Evolutionary conservation across 2,329 filamentous ascomycete species (phyloP).

Genomic region (Neofusicoccum parvum): DNA sequence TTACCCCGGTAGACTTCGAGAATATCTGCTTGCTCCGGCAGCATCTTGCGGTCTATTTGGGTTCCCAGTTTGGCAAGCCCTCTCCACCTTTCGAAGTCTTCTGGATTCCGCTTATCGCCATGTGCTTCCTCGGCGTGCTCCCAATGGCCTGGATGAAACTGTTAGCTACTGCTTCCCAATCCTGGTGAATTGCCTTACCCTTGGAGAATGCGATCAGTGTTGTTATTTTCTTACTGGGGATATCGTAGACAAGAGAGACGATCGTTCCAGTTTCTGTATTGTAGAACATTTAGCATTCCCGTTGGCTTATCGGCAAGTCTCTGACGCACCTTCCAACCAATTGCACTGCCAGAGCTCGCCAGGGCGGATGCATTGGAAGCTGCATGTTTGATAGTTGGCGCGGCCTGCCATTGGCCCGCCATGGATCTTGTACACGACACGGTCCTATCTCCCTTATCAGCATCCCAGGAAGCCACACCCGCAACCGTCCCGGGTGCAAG

Average conservation of each 20-base stretch:
- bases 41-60: constrained; percentile 54
- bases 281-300: neutral
- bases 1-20: constrained; percentile 53
- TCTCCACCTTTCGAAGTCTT: constrained; percentile 57
- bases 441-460: constrained; percentile 27
- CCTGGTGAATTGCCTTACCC: constrained; percentile 26
- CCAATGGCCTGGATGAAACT: constrained; percentile 49
- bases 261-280: constrained; percentile 57
- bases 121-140: constrained; percentile 53
- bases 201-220: constrained; percentile 58
- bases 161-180: neutral
- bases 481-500: neutral
- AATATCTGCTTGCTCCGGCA: constrained; percentile 58
- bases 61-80: constrained; percentile 51
- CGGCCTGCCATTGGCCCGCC: constrained; percentile 62
- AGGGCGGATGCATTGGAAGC: constrained; percentile 60
- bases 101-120: constrained; percentile 57
- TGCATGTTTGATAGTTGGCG: constrained; percentile 56
- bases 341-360: constrained; percentile 63
- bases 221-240: constrained; percentile 51
- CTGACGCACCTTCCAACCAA: constrained; percentile 51
- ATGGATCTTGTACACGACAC: constrained; percentile 62
- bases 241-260: constrained; percentile 59
- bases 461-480: constrained; percentile 25
- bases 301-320: neutral